Evolutionary conservation across 345 rosid genomes (phyloP), one percentile per base, ranked within the genome.

Genomic region (Eucalyptus erythrocorys): DNA sequence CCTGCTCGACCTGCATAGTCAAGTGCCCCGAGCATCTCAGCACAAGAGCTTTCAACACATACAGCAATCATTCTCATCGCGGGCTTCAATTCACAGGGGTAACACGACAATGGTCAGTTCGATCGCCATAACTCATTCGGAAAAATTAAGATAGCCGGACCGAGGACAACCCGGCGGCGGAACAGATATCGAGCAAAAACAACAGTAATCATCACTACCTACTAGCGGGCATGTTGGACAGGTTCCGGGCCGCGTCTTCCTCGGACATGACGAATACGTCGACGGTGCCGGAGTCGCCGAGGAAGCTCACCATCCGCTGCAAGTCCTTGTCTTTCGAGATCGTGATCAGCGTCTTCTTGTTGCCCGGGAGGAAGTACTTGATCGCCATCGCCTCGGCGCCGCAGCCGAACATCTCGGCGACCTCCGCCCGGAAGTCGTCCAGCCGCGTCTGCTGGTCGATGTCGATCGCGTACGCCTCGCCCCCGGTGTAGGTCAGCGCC

Each of bases 301-400:
- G 90, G 66, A 97, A 97, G 85, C 91, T 95, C 88, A 96, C 86
- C 99, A 96, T 96, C 66, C 99, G 97, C 71, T 91, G 91, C 87
- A 97, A 95, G 89, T 97, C 99, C 91, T 96, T 97, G 86, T 96
- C 99, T 88, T 96, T 96, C 42, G 99, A 97, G 87, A 97, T 91
- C 55, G 97, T 96, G 57, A 97, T 97, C 76, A 95, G 97, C 42
- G 97, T 97, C 95, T 89, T 96, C 89, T 94, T 96, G 93, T 97
- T 97, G 71, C 98, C 95, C 1, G 99, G 99, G 68, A 97, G 98
- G 87, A 97, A 95, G 91, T 97, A 97, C 91, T 97, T 97, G 21
- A 97, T 93, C 17, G 91, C 87, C 93, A 97, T 94, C 42, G 92
- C 89, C 90, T 94, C 94, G 50, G 89, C 89, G 86, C 90, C 92